Base-by-base conservation (phyloP, 768 basidiomycete genomes). In the Rhodotorula diobovata region DNA sequence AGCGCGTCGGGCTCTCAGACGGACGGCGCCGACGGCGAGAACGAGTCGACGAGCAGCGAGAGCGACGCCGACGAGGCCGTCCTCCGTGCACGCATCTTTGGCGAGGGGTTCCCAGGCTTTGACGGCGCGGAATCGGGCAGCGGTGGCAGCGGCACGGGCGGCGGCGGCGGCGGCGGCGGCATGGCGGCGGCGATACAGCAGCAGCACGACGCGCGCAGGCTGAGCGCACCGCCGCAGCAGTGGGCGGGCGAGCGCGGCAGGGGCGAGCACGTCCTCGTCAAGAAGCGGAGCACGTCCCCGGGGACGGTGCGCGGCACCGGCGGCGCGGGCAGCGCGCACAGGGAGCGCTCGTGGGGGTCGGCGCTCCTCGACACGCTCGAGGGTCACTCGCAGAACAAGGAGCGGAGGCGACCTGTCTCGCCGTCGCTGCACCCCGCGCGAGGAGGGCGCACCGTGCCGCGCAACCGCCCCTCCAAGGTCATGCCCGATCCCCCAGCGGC, bases 191-290 rank as follows among this genome's bases (percentile, higher is more conserved):
- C 11, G 34, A n/a, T 3, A 6, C 20, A 10, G 54, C 20, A 1
- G n/a, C 32, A 23, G 54, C 18, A 35, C 32, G 34, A 55, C 54
- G 32, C 4, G 34, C 54, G 54, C 34, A 21, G 51, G 51, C 51
- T 53, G 14, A n/a, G 51, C 51, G n/a, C 51, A n/a, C 51, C 28
- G 7, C 14, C 15, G n/a, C 9, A 10, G 51, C 51, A 53, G n/a
- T 53, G 51, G 51, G 58, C 63, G 7, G 63, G 67, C 28, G 72
- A 68, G 3, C 32, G 54, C 14, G 68, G 73, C 4, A 23, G 69
- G n/a, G 69, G 66, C 32, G 73, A 65, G 28, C 73, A 74, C 43
- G 66, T 74, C 37, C 60, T 74, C 43, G 63, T 74, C 32, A 46
- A 70, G 62, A 65, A 68, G 46, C 66, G 63, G 25, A 66, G 67